phyloP scores from a whole-genome alignment of 2,329 filamentous ascomycete genomes.

The Hymenoscyphus infarciens region DNA sequence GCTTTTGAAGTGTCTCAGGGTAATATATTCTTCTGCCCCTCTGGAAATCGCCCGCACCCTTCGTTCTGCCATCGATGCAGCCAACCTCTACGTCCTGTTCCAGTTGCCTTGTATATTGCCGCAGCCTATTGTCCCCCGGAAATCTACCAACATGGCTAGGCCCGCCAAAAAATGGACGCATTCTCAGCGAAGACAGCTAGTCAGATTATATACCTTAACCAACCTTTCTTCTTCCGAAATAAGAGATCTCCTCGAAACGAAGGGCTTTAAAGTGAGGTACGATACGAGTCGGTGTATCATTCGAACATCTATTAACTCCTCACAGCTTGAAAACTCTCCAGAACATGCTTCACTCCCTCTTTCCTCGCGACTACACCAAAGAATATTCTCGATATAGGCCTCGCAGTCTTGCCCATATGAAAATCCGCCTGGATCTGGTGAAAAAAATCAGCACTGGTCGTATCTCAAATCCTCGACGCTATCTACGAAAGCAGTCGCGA shows the following conservation, averaged over 20 bases:
- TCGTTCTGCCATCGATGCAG: background rate
- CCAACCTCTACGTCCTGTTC: background rate
- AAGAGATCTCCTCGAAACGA: background rate
- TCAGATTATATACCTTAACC: background rate
- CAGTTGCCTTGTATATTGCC: background rate
- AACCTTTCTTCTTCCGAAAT: background rate
- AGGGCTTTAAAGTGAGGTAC: background rate
- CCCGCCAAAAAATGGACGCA: slow-evolving; percentile 1
- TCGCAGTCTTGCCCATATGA: background rate
- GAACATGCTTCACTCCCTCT: slow-evolving; percentile 1
- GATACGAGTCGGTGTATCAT: background rate
- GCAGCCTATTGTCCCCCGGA: background rate
- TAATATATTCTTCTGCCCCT: background rate
- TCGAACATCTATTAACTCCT: background rate
- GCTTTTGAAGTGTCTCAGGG: background rate
- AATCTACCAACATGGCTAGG: background rate
- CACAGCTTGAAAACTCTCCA: background rate
- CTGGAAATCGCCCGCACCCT: background rate
- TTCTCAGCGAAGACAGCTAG: background rate
- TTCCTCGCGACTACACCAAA: background rate
- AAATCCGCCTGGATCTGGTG: background rate
- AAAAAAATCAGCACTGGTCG: background rate
- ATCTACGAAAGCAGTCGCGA: background rate
- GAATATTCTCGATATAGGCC: background rate
- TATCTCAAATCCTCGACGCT: background rate